Evolutionary conservation across 2,329 filamentous ascomycete genomes (phyloP).

Genomic region (Hypomyces perniciosus): DNA sequence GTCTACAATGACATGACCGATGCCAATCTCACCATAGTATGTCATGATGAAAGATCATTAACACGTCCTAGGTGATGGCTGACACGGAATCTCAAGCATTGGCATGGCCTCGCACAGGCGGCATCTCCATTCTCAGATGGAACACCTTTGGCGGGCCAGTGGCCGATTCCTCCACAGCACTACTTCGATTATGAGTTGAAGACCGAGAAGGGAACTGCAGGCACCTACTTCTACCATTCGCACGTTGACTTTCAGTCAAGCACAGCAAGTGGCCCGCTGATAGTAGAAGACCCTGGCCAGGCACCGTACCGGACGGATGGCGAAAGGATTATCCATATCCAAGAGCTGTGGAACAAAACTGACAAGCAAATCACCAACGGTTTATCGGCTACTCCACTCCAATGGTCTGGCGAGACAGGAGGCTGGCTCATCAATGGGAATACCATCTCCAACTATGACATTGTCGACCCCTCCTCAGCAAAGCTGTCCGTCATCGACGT

Average conservation of each 20-base stretch:
- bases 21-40: slow-evolving; percentile 52
- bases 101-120: slow-evolving; percentile 58
- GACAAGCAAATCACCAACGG: slow-evolving; percentile 47
- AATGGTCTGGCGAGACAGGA: slow-evolving; percentile 53
- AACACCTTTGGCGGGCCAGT: slow-evolving; percentile 53
- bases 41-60: slow-evolving; percentile 9
- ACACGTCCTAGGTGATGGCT: not conserved
- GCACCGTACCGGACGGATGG: slow-evolving; percentile 56
- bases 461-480: slow-evolving; percentile 9
- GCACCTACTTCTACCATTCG: slow-evolving; percentile 64
- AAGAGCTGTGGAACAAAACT: slow-evolving; percentile 51
- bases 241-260: slow-evolving; percentile 58
- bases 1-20: slow-evolving; percentile 52
- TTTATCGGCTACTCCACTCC: slow-evolving; percentile 42
- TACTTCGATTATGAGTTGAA: slow-evolving; percentile 64
- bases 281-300: slow-evolving; percentile 45
- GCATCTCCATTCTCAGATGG: slow-evolving; percentile 60
- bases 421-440: slow-evolving; percentile 19
- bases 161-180: slow-evolving; percentile 55
- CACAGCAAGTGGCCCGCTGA: slow-evolving; percentile 51
- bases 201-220: slow-evolving; percentile 46
- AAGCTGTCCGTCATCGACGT: slow-evolving; percentile 50
- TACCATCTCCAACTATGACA: slow-evolving; percentile 26
- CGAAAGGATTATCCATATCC: slow-evolving; percentile 49
- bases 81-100: slow-evolving; percentile 42